These are phyloP conservation scores for Stachybotrys chlorohalonatus DNA, from an alignment of 2,329 filamentous ascomycete species.

Conservation along the genomic window DNA sequence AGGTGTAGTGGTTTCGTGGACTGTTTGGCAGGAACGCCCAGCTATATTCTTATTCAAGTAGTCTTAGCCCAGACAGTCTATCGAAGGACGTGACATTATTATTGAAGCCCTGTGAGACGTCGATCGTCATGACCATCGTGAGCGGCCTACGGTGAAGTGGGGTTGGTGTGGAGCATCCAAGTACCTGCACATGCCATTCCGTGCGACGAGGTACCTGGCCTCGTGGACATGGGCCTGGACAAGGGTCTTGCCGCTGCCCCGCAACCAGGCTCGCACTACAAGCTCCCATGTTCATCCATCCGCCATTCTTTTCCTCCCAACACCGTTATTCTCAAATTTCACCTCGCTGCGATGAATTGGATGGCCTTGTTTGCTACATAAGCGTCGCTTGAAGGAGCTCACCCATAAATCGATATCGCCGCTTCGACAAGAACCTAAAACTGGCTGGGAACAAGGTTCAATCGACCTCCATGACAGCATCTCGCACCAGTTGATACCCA, in stretches of 20 bases:
- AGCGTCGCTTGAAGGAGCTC: too few species aligned
- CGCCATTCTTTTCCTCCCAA: background rate
- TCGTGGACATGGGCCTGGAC: background rate
- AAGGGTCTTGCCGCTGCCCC: background rate
- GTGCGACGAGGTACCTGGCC: too few species aligned
- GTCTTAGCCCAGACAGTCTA: background rate
- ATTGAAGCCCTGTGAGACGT: too few species aligned
- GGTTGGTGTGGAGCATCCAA: too few species aligned
- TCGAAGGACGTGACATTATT: too few species aligned
- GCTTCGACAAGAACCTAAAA: background rate
- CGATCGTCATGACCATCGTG: too few species aligned
- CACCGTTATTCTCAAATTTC: background rate
- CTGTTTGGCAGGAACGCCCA: background rate
- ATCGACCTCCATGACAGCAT: background rate
- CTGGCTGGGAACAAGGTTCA: background rate
- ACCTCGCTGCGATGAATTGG: too few species aligned
- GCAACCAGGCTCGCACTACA: background rate
- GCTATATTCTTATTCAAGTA: background rate
- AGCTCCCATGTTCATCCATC: background rate
- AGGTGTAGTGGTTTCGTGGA: background rate
- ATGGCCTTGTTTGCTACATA: too few species aligned
- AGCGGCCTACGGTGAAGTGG: too few species aligned
- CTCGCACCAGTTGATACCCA: background rate
- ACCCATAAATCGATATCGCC: too few species aligned
- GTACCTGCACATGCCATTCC: too few species aligned